Conservation (phyloP, 495 filamentous ascomycete genomes). For the Aspergillus homomorphus region DNA sequence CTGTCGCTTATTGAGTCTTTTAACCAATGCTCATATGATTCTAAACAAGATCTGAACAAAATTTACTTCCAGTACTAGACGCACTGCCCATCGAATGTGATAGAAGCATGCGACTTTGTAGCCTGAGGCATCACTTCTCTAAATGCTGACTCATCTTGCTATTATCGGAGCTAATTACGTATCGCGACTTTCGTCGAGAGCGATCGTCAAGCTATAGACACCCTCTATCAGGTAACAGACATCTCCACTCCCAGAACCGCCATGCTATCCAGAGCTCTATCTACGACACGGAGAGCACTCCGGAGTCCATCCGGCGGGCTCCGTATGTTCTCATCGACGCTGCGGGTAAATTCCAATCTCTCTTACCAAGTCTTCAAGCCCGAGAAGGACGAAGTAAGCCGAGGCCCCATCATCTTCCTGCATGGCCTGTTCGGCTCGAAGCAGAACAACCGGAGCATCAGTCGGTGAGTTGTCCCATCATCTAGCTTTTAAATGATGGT, state of each 20-base stretch:
- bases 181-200: not conserved
- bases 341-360: conserved; percentile 29
- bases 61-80: too few species aligned
- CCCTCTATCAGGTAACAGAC: not conserved
- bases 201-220: not conserved
- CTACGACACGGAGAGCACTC: conserved; percentile 21
- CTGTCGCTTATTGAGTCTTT: too few species aligned
- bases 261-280: conserved; percentile 11
- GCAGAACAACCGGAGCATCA: conserved; percentile 92
- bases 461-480: conserved; percentile 68
- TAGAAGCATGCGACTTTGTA: too few species aligned
- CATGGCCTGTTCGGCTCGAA: conserved; percentile 96
- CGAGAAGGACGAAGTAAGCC: conserved; percentile 31
- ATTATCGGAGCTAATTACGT: not conserved
- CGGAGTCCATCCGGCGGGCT: conserved; percentile 17
- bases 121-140: not conserved
- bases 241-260: not conserved
- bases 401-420: conserved; percentile 77
- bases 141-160: not conserved
- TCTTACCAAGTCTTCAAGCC: conserved; percentile 44
- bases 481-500: not conserved
- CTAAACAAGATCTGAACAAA: too few species aligned
- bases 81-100: too few species aligned
- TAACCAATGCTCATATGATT: too few species aligned
- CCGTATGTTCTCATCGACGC: conserved; percentile 39